Evolutionary conservation across 495 filamentous ascomycete genomes (phyloP).

Genomic region (Daldinia vernicosa): DNA sequence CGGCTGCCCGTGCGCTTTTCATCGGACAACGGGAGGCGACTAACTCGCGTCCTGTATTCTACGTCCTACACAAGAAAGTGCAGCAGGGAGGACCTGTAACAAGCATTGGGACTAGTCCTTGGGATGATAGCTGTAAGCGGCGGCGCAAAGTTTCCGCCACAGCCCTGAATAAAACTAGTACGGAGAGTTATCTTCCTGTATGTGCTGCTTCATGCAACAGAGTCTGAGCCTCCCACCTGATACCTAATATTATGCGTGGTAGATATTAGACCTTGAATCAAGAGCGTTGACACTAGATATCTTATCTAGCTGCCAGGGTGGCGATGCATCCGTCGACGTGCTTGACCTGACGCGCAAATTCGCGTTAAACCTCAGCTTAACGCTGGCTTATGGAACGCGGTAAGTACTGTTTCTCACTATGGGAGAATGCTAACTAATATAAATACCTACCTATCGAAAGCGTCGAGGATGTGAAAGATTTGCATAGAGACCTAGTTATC

Average conservation of each 20-base stretch:
- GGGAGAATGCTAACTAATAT: not conserved
- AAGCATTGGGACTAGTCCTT: conserved; percentile 78
- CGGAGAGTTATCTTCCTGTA: conserved; percentile 72
- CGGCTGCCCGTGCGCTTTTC: conserved; percentile 73
- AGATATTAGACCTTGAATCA: conserved; percentile 73
- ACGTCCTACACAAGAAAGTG: conserved; percentile 78
- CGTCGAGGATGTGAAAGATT: conserved; percentile 62
- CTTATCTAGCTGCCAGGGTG: conserved; percentile 65
- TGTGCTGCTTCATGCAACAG: not conserved
- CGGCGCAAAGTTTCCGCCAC: conserved; percentile 77
- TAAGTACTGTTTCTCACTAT: not conserved
- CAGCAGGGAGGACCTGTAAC: conserved; percentile 67
- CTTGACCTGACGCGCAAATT: conserved; percentile 72
- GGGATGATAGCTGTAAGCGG: conserved; percentile 77
- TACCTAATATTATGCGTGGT: not conserved
- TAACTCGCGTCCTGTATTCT: conserved; percentile 75
- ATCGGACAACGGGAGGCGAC: conserved; percentile 75
- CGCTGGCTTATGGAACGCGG: conserved; percentile 71
- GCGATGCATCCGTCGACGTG: conserved; percentile 68
- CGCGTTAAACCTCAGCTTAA: conserved; percentile 72
- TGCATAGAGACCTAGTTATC: conserved; percentile 64
- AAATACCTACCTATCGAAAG: not conserved
- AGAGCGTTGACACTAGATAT: conserved; percentile 72
- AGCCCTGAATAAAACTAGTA: conserved; percentile 73
- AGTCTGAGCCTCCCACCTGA: not conserved